These are phyloP conservation scores for Ustilago hordei DNA, from an alignment of 1,284 basidiomycete genomes.

Conservation along the genomic window DNA sequence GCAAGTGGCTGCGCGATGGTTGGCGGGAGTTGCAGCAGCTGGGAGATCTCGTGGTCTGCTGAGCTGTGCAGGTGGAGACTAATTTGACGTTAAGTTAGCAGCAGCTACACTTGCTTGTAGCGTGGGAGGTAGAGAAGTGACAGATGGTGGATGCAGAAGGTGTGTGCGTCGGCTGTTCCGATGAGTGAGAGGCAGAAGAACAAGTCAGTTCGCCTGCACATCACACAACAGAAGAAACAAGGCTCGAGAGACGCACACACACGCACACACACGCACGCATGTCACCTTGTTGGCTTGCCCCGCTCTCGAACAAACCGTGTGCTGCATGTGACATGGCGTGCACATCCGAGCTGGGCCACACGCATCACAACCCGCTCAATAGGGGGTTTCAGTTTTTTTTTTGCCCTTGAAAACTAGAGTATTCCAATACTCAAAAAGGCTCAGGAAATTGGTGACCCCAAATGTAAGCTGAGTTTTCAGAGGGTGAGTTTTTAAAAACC, in stretches of 20 bases:
- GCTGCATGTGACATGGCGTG: too few relatives aligned
- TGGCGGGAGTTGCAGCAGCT: background rate
- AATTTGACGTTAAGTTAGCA: background rate
- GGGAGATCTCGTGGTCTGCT: background rate
- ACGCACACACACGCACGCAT: background rate
- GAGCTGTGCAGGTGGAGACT: background rate
- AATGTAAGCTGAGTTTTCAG: too few relatives aligned
- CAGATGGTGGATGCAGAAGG: background rate
- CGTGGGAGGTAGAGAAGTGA: background rate
- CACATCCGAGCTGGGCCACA: too few relatives aligned
- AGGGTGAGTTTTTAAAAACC: too few relatives aligned
- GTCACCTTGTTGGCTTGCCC: too few relatives aligned
- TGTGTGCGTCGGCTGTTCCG: constrained; percentile 6
- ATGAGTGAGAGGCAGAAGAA: background rate
- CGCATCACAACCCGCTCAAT: too few relatives aligned
- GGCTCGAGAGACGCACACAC: background rate
- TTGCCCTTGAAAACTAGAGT: too few relatives aligned
- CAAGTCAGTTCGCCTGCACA: background rate
- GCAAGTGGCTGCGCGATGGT: constrained; percentile 3
- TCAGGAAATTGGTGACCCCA: too few relatives aligned
- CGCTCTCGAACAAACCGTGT: too few relatives aligned
- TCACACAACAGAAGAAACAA: background rate
- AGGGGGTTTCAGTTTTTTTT: too few relatives aligned
- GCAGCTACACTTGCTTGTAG: background rate
- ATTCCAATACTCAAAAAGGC: too few relatives aligned